These are phyloP conservation scores for Botrytis tulipae DNA, from an alignment of 2,329 filamentous ascomycete species.

Conservation along the genomic window DNA sequence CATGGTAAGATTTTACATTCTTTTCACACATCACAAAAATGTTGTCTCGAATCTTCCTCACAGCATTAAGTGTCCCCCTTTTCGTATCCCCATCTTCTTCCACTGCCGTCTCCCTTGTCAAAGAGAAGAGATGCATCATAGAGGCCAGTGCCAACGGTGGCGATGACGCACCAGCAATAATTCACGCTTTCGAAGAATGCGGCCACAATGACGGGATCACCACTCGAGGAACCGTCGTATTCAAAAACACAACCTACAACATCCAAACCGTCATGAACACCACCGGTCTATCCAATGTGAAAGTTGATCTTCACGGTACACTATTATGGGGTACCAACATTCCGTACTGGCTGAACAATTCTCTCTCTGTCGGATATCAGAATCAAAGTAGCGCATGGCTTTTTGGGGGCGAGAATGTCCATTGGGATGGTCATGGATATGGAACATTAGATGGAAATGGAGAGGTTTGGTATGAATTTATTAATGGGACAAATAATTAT, in stretches of 20 bases:
- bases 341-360: slow-evolving; percentile 35
- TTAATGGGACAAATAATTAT: slow-evolving; percentile 46
- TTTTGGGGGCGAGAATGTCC: slow-evolving; percentile 53
- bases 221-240: slow-evolving; percentile 41
- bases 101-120: neutral
- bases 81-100: neutral
- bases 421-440: slow-evolving; percentile 48
- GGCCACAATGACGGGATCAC: slow-evolving; percentile 34
- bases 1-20: neutral
- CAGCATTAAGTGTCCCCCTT: neutral
- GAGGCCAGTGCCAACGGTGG: slow-evolving; percentile 31
- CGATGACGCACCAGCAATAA: slow-evolving; percentile 41
- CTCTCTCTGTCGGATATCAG: slow-evolving; percentile 52
- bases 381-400: slow-evolving; percentile 55
- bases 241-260: slow-evolving; percentile 46
- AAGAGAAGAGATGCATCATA: slow-evolving; percentile 24
- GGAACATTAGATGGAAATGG: slow-evolving; percentile 60
- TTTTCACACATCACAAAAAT: neutral
- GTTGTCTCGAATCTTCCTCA: slow-evolving; percentile 5
- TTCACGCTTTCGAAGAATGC: slow-evolving; percentile 44
- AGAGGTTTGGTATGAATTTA: slow-evolving; percentile 57
- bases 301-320: slow-evolving; percentile 53
- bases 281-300: slow-evolving; percentile 43
- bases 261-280: slow-evolving; percentile 48
- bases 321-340: slow-evolving; percentile 38